Evolutionary conservation across 2,329 filamentous ascomycete species (phyloP), one percentile per base, ranked within the genome.

Genomic region (Truncatella angustata): DNA sequence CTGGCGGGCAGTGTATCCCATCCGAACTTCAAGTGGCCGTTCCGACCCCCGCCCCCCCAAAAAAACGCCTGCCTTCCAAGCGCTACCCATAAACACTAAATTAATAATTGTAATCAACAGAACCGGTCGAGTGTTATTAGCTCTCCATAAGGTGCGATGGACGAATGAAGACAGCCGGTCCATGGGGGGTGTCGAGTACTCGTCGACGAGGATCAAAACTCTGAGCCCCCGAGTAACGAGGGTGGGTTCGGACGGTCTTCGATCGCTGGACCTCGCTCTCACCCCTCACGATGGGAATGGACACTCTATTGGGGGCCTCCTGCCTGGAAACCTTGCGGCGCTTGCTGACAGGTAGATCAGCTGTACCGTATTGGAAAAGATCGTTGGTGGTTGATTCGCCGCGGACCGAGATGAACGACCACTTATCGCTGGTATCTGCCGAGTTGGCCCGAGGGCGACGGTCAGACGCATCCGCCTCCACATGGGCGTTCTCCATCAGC

Each of bases 361-460:
- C n/a, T 3, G 3, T 4, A 12, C 11, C 24, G 12, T 50, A 24
- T 6, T 30, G 1, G 1, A n/a, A 3, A 5, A n/a, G n/a, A 26
- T 32, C 36, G 9, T 16, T 42, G 23, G 35, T 42, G 26, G 35
- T 50, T 5, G 47, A 50, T 26, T 35, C 35, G 35, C 47, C 36
- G 12, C 49, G 26, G n/a, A 51, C 40, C 7, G 49, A 51, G 10
- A 45, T 28, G 28, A 44, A 44, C 3, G 49, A 51, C 39, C 49
- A 51, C 18, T 18, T 20, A 14, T 51, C 49, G 7, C 34, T 39
- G 30, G 14, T 16, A 14, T 39, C 18, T 7, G 18, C 32, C 10
- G 4, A 5, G 43, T 12, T 7, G 14, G 14, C 7, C 2, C 28
- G 26, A 32, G 18, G n/a, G 32, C 28, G n/a, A 4, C 7, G 4